phyloP scores from a whole-genome alignment of 208 protist genomes.

The Trypanosoma caninum region DNA sequence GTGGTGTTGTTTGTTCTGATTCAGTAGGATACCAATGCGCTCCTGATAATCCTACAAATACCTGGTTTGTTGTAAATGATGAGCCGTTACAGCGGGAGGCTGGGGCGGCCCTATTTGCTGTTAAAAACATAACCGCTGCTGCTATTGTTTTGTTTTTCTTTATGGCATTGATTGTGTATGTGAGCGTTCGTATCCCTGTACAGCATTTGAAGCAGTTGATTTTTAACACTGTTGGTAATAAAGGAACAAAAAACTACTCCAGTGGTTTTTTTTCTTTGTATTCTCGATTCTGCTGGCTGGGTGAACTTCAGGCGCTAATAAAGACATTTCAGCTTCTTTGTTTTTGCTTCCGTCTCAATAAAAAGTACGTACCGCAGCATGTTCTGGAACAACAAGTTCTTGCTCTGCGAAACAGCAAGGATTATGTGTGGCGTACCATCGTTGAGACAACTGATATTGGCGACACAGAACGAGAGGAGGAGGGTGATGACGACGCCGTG shows the following conservation, averaged over 20 bases:
- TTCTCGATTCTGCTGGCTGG: conserved; percentile 59
- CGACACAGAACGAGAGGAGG: conserved; percentile 27
- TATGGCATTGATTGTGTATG: conserved; percentile 52
- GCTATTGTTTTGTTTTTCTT: conserved; percentile 52
- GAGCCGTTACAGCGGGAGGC: conserved; percentile 13
- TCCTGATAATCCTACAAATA: conserved; percentile 46
- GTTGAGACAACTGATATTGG: neutral
- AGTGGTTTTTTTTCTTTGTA: conserved; percentile 30
- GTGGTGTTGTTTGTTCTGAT: conserved; percentile 57
- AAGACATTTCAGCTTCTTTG: conserved; percentile 61
- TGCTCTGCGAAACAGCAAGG: conserved; percentile 33
- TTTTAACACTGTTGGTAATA: conserved; percentile 38
- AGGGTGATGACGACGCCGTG: conserved; percentile 20
- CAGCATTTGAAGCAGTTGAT: conserved; percentile 61
- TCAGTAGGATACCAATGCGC: conserved; percentile 24
- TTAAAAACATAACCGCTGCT: conserved; percentile 43
- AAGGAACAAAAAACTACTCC: conserved; percentile 21
- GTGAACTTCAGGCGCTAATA: conserved; percentile 62
- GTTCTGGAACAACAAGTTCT: conserved; percentile 59
- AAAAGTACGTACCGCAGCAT: conserved; percentile 86
- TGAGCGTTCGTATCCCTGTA: conserved; percentile 74
- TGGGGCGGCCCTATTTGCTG: conserved; percentile 27
- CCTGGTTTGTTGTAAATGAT: conserved; percentile 57
- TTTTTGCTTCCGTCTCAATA: conserved; percentile 72
- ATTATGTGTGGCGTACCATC: conserved; percentile 15